Base-by-base conservation (phyloP, 2,329 filamentous ascomycete genomes). In the Colletotrichum endophyticum region DNA sequence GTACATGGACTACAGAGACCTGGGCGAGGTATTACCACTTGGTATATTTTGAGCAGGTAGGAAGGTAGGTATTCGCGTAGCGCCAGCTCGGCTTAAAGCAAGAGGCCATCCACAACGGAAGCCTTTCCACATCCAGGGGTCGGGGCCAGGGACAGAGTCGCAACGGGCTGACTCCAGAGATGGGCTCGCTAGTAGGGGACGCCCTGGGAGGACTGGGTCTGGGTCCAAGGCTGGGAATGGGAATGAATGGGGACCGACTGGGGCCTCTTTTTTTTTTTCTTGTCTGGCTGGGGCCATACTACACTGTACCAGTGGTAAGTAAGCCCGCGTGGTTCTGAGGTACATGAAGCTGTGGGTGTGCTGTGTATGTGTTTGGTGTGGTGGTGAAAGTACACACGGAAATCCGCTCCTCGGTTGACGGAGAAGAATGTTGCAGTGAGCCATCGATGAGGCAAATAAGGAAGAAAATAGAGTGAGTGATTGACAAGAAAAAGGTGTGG, bases 81-180 rank as follows among this genome's bases (percentile, higher is more conserved):
- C 61, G 61, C 61, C 32, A 68, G 62, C 69, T 73, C 69, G 69
- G 73, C 73, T 73, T 44, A 64, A 69, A 76, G 70, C 62, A 75
- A 73, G 53, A 64, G 73, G 44, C 63, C 73, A 76, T 73, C 73
- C 73, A 76, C 73, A 73, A 64, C 73, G 73, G 70, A 73, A 32
- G 73, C 73, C 44, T 76, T 76, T 73, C 73, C 73, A 69, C 63
- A 76, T 59, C 70, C 36, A 76, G 73, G 70, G 70, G 70, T 57
- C 39, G 57, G 57, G 73, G 63, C 70, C 73, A 76, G 70, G 73
- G 73, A 73, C 73, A 76, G 73, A 73, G 73, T 76, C 15, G 70
- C 70, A 76, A 76, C 73, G 59, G 70, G 63, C 70, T 76, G 73
- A 73, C 73, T 73, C 73, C 70, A 76, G 69, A 75, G 69, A 75